Evolutionary conservation across 306 rosid genomes (phyloP).

Genomic region (Vachellia pachyceras): DNA sequence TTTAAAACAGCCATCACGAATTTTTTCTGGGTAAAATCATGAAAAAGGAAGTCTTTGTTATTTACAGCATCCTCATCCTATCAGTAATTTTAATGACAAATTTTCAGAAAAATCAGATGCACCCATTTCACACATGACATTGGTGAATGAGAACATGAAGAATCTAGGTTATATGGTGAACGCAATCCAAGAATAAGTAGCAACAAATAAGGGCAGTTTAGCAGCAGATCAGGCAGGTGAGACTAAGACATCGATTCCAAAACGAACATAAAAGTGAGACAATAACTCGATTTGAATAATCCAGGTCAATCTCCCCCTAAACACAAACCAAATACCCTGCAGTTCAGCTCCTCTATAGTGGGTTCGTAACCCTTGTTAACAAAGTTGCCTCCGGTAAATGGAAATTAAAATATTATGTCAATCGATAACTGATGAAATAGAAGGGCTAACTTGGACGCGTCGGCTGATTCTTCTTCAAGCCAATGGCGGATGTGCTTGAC

Average conservation of each 20-base stretch:
- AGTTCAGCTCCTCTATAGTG: background rate
- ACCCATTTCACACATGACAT: background rate
- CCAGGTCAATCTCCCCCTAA: background rate
- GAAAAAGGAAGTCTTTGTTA: background rate
- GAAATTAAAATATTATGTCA: background rate
- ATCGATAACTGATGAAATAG: background rate
- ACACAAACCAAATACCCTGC: background rate
- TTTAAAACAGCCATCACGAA: too few species aligned
- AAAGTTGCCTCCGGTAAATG: background rate
- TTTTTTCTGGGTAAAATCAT: background rate
- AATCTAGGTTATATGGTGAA: background rate
- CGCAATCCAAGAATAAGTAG: background rate
- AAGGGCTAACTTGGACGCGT: conserved; percentile 43
- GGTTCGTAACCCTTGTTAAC: background rate
- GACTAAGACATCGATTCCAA: conserved; percentile 6
- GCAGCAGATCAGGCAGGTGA: conserved; percentile 17
- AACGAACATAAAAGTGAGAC: background rate
- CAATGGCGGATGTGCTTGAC: conserved; percentile 57
- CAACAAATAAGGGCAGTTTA: background rate
- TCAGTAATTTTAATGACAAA: background rate
- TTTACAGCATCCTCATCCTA: conserved; percentile 3
- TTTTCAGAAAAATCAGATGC: background rate
- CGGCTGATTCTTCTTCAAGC: conserved; percentile 64
- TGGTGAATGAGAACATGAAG: conserved; percentile 20
- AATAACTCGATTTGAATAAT: background rate